Percentiles rank a stretch among this genome's conserved stretches.
Conservation (phyloP, 768 basidiomycete genomes). For the Rhodosporidiobolus sp. region DNA sequence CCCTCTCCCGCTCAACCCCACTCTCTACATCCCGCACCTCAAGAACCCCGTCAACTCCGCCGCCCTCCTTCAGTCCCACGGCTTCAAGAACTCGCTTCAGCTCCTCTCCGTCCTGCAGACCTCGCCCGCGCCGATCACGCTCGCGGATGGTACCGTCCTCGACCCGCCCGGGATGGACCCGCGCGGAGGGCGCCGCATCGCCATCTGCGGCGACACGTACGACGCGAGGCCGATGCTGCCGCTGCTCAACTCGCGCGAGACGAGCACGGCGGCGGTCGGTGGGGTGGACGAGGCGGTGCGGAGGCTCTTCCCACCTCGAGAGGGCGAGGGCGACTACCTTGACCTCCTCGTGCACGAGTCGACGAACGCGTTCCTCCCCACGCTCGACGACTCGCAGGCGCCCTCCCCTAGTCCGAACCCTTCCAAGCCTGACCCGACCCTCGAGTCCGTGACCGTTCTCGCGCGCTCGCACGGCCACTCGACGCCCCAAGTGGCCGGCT, state of each 20-base stretch:
- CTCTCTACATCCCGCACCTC: slow-evolving; percentile 64
- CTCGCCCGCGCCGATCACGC: slow-evolving; percentile 60
- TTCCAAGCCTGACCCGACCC: slow-evolving; percentile 43
- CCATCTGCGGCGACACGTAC: slow-evolving; percentile 73
- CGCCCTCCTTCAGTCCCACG: slow-evolving; percentile 38
- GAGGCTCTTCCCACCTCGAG: too few species aligned
- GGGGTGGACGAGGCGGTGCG: slow-evolving; percentile 56
- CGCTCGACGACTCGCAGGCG: slow-evolving; percentile 48
- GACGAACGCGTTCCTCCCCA: slow-evolving; percentile 69
- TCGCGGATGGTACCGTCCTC: slow-evolving; percentile 70
- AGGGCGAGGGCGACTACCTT: neutral
- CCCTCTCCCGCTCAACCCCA: slow-evolving; percentile 72
- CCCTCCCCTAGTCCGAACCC: slow-evolving; percentile 1
- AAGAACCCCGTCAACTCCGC: slow-evolving; percentile 47
- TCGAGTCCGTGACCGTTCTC: slow-evolving; percentile 58
- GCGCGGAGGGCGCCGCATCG: slow-evolving; percentile 60
- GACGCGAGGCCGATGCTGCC: slow-evolving; percentile 57
- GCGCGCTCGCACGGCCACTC: slow-evolving; percentile 72
- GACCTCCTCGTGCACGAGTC: slow-evolving; percentile 82
- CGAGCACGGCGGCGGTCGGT: neutral
- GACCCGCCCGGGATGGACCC: slow-evolving; percentile 55
- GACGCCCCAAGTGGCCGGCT: slow-evolving; percentile 65
- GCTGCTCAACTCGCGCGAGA: slow-evolving; percentile 48
- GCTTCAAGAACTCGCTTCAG: slow-evolving; percentile 62
- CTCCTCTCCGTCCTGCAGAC: slow-evolving; percentile 66